phyloP scores from a whole-genome alignment of 2,329 filamentous ascomycete genomes.

The Diaporthe sp. region DNA sequence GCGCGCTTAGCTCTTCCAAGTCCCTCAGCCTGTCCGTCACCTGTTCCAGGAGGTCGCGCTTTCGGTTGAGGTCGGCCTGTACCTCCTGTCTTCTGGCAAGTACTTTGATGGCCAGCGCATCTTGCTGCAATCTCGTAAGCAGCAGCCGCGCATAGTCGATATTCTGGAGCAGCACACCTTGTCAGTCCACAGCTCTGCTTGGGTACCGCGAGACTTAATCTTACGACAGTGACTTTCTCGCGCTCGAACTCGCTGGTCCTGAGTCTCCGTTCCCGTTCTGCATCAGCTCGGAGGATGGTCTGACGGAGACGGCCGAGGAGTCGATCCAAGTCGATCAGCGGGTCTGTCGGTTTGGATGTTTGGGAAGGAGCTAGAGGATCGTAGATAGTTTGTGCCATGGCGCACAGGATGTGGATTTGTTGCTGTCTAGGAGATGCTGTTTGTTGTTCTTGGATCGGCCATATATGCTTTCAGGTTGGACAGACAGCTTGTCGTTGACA shows the following conservation, averaged over 20 bases:
- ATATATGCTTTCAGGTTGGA: not conserved
- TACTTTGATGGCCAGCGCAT: conserved; percentile 71
- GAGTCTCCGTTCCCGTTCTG: conserved; percentile 70
- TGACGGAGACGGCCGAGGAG: conserved; percentile 77
- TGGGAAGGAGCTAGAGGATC: conserved; percentile 38
- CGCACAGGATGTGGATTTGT: not conserved
- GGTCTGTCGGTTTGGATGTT: conserved; percentile 49
- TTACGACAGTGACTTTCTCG: conserved; percentile 68
- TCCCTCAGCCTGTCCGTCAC: conserved; percentile 77
- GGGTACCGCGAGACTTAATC: conserved; percentile 43
- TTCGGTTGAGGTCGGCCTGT: conserved; percentile 74
- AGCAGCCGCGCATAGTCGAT: conserved; percentile 79
- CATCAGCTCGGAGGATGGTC: conserved; percentile 73
- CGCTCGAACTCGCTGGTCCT: conserved; percentile 77
- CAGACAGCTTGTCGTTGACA: conserved; percentile 14
- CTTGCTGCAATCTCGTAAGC: conserved; percentile 79
- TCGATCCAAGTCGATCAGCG: conserved; percentile 69
- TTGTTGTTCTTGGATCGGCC: not conserved
- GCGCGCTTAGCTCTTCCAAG: conserved; percentile 70
- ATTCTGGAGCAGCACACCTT: conserved; percentile 63
- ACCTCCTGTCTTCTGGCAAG: conserved; percentile 70
- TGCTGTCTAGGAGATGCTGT: not conserved
- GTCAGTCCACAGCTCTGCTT: conserved; percentile 25
- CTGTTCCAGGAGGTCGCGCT: conserved; percentile 76
- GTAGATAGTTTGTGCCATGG: conserved; percentile 36